Percentiles rank a stretch among this genome's conserved stretches.
These are phyloP conservation scores for Bullera alba DNA, from an alignment of 768 basidiomycete genomes.

Conservation along the genomic window DNA sequence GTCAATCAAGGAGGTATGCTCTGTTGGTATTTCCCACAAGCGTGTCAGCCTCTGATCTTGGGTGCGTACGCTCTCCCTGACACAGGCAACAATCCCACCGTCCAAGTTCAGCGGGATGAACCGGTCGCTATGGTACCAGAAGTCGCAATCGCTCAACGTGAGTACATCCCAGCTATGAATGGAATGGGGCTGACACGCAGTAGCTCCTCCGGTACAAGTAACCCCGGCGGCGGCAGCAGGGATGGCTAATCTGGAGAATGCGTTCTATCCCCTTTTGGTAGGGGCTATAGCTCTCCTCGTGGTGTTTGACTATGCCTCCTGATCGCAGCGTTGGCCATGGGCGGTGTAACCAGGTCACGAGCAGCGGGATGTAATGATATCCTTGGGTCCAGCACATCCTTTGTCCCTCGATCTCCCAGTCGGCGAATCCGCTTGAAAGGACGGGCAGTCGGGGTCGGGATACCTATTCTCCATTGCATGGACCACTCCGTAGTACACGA, in stretches of 20 bases:
- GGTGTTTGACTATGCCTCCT: conserved; percentile 43
- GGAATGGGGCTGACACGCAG: background rate
- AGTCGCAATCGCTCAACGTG: background rate
- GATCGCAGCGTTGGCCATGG: too few species aligned
- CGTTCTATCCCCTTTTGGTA: conserved; percentile 42
- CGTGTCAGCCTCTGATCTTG: conserved; percentile 8
- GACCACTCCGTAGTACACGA: too few species aligned
- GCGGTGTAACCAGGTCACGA: too few species aligned
- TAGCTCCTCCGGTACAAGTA: conserved; percentile 7
- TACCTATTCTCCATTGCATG: too few species aligned
- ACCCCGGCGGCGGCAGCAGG: conserved; percentile 10
- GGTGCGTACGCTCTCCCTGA: background rate
- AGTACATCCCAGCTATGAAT: background rate
- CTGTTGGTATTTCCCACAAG: conserved; percentile 9
- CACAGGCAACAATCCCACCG: background rate
- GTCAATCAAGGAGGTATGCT: conserved; percentile 6
- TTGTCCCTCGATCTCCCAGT: too few species aligned
- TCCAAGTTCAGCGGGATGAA: conserved; percentile 2
- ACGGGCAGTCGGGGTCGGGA: too few species aligned
- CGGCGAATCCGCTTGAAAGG: too few species aligned
- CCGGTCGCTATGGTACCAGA: background rate
- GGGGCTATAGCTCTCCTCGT: conserved; percentile 43
- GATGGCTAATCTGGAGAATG: conserved; percentile 35
- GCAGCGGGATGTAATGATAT: too few species aligned
- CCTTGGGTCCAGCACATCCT: too few species aligned